Evolutionary conservation across 306 rosid species (phyloP), one percentile per base, ranked within the genome.

Genomic region (Prunus padus): DNA sequence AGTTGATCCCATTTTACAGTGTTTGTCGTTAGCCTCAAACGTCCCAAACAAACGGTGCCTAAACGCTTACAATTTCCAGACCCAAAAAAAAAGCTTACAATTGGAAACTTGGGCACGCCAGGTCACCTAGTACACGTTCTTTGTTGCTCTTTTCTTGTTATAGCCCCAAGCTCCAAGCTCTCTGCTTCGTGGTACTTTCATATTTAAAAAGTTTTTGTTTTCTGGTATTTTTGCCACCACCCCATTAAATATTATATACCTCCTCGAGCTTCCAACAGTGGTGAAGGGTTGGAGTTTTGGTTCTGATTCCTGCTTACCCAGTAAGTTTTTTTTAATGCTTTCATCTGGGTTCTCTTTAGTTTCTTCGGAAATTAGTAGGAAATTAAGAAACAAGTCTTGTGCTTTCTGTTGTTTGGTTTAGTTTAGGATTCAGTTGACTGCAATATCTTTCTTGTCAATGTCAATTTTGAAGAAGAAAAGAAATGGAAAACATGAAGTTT

Each of bases 301-400:
- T 56, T 70, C 33, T 51, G 81, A 40, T 33, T 71, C 66, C 56
- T 33, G 23, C 45, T 67, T 50, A 50, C 71, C 65, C 23, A 12
- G 77, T 75, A 66, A 81, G 84, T 75, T 69, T 56, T 71, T 63
- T 67, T 57, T 37, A 31, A 31, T 63, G 26, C 69, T 74, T 73
- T 59, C 77, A 73, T 57, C 62, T 72, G 79, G 88, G 76, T 70
- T 82, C 62, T 65, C 23, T 59, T 65, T 81, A 31, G 7, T 52
- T 68, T 76, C 25, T 19, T 42, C 1, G 61, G n/a, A 31, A 72
- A 23, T 19, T 44, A 16, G 4, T 1, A 22, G 37, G 13, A 54
- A 52, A 65, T 55, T 42, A 25, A 18, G 12, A 10, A 51, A 19
- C 18, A 16, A 49, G 59, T 45, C 2, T 67, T 59, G 8, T 45